These are phyloP conservation scores for Leishmania mexicana DNA, from an alignment of 208 protist genomes.

Conservation along the genomic window DNA sequence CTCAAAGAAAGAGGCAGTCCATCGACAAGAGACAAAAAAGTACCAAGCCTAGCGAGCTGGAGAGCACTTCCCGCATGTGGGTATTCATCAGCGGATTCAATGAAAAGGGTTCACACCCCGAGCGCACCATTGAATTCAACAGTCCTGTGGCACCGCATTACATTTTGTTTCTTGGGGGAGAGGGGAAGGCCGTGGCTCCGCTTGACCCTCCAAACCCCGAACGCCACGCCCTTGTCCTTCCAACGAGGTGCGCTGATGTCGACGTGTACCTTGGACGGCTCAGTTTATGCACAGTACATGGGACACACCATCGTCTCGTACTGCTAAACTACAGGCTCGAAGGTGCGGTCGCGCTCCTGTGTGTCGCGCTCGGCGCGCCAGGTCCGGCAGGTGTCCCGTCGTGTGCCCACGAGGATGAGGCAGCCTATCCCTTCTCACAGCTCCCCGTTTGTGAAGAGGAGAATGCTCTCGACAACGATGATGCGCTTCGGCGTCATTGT, in stretches of 20 bases:
- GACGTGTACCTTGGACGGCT: slow-evolving; percentile 71
- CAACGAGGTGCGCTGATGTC: slow-evolving; percentile 92
- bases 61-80: neutral
- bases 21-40: neutral
- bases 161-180: neutral
- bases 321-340: slow-evolving; percentile 82
- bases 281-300: slow-evolving; percentile 79
- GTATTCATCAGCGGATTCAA: neutral
- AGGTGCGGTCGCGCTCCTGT: slow-evolving; percentile 69
- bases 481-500: slow-evolving; percentile 71
- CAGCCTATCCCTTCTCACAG: slow-evolving; percentile 79
- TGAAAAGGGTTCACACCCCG: neutral
- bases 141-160: neutral
- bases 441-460: slow-evolving; percentile 67
- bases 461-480: slow-evolving; percentile 93
- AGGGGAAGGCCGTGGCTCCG: slow-evolving; percentile 19
- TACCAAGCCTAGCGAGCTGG: neutral
- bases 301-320: slow-evolving; percentile 92
- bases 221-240: slow-evolving; percentile 80
- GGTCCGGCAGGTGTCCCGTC: slow-evolving; percentile 84
- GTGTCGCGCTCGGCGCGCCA: slow-evolving; percentile 86
- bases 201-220: slow-evolving; percentile 59
- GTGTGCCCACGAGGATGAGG: slow-evolving; percentile 91
- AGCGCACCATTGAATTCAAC: neutral
- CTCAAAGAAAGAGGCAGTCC: neutral